Evolutionary conservation across 805 yeast species (phyloP), one percentile per base, ranked within the genome.

Genomic region (Cyberlindnera maclurae): DNA sequence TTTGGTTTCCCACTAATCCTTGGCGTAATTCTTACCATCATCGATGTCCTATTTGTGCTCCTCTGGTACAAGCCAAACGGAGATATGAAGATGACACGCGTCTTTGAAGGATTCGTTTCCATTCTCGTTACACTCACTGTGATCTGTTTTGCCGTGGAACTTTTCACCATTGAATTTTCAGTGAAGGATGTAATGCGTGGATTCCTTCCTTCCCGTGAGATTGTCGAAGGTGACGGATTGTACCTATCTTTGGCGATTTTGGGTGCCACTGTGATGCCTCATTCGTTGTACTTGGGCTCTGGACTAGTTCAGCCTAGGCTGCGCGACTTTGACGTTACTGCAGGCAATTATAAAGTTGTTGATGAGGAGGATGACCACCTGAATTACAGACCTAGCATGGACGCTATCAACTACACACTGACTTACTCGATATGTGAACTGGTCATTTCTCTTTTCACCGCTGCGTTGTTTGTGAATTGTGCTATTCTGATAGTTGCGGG

Each of bases 241-340:
- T 86, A 82, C 52, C 63, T 85, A 36, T 73, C 88, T 45, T 77
- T 90, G 50, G 96, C 96, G 16, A 81, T 89, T 40, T 64, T 89
- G 42, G 97, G 97, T 24, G 95, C 96, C 17, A 88, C 96, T 2
- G 90, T 89, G 18, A 88, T 88, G 97, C 96, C 96, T 7, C 97
- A 89, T 56, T 82, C 93, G 2, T 65, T 88, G 36, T 88, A 82
- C 54, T 68, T 88, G 33, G 97, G 97, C 2, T 79, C 90, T 1
- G 94, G 95, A 12, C 75, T 89, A 39, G 96, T 85, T 5, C 94
- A 87, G 56, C 81, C 95, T 5, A 70, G 96, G 44, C 64, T 88
- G 38, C 75, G 83, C 49, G 94, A 85, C 33, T 86, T 65, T 53
- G 97, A 88, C 57, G 65, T 77, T 13, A 74, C 71, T 40, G 59